phyloP scores from a whole-genome alignment of 495 filamentous ascomycete species.

The Hyaloscypha bicolor region DNA sequence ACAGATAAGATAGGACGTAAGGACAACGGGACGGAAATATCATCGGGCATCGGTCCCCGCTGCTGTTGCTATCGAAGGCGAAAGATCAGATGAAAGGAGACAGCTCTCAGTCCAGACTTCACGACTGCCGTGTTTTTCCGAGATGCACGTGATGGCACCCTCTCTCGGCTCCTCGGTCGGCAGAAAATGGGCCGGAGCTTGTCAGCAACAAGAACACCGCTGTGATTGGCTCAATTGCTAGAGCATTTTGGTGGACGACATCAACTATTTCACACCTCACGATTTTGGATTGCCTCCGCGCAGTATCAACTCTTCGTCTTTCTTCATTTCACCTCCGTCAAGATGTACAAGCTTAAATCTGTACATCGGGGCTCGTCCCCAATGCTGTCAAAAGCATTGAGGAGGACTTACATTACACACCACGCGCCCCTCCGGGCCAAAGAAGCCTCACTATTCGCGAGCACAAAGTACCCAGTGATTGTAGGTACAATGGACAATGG shows the following conservation, averaged over 20 bases:
- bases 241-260: conserved; percentile 4
- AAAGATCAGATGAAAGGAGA: background rate
- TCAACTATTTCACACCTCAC: background rate
- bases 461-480: conserved; percentile 87
- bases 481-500: conserved; percentile 54
- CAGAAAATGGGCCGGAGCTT: background rate
- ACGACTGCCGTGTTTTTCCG: background rate
- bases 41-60: background rate
- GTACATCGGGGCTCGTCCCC: background rate
- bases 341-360: background rate
- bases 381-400: conserved; percentile 42
- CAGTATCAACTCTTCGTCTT: background rate
- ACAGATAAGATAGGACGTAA: background rate
- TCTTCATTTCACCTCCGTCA: background rate
- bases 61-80: background rate
- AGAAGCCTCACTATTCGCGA: conserved; percentile 82
- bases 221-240: conserved; percentile 6
- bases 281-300: conserved; percentile 1
- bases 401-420: conserved; percentile 17
- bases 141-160: background rate
- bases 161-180: background rate
- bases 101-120: too few relatives aligned
- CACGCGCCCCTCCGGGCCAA: conserved; percentile 85
- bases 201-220: background rate
- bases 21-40: background rate